Evolutionary conservation across 441 rosid species (phyloP).

Genomic region (Mallotus japonicus): DNA sequence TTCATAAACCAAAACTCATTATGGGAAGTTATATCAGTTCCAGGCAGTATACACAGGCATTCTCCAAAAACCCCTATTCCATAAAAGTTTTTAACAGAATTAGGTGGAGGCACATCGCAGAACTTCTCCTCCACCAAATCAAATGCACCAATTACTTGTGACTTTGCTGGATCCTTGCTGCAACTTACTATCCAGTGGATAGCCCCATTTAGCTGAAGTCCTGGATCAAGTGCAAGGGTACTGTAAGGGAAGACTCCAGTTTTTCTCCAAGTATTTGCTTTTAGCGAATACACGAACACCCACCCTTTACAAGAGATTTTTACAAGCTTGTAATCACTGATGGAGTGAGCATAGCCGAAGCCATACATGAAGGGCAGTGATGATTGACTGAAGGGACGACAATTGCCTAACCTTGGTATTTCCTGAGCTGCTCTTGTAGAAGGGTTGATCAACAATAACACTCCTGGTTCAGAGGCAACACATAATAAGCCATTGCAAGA

Average conservation of each 20-base stretch:
- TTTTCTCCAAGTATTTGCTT: constrained; percentile 35
- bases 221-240: constrained; percentile 27
- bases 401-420: constrained; percentile 21
- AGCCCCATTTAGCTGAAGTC: constrained; percentile 38
- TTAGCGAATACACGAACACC: constrained; percentile 41
- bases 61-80: constrained; percentile 32
- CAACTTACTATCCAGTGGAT: constrained; percentile 40
- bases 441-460: constrained; percentile 47
- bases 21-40: constrained; percentile 26
- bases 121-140: constrained; percentile 29
- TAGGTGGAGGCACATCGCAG: constrained; percentile 14
- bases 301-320: constrained; percentile 19
- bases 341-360: constrained; percentile 38
- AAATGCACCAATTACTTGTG: constrained; percentile 31
- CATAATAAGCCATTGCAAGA: constrained; percentile 54
- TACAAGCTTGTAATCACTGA: constrained; percentile 42
- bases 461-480: constrained; percentile 35
- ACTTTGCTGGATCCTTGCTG: constrained; percentile 1
- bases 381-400: constrained; percentile 8
- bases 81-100: constrained; percentile 16
- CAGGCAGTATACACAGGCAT: constrained; percentile 34
- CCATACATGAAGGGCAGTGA: constrained; percentile 28
- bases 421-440: constrained; percentile 42
- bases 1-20: constrained; percentile 46
- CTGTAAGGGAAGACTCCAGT: constrained; percentile 26